Evolutionary conservation across 306 rosid genomes (phyloP).

Genomic region (Arachis stenosperma): DNA sequence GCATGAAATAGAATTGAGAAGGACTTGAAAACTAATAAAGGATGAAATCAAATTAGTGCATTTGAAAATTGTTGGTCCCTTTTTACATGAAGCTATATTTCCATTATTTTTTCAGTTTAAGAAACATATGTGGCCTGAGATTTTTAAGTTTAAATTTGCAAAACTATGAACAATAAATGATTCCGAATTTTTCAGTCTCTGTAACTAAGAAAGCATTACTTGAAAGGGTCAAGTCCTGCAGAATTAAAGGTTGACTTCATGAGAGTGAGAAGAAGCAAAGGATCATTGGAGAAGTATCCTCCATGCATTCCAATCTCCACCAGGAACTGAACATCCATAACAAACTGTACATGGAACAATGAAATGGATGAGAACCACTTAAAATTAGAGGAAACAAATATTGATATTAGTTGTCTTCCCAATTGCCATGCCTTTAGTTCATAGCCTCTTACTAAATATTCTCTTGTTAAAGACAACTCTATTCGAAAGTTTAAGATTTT

Average conservation of each 20-base stretch:
- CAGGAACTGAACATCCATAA: slow-evolving; percentile 74
- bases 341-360: slow-evolving; percentile 50
- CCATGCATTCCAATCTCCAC: slow-evolving; percentile 67
- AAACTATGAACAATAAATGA: not conserved
- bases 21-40: not conserved
- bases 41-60: not conserved
- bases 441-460: slow-evolving; percentile 14
- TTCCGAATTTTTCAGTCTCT: slow-evolving; percentile 10
- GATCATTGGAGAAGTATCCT: slow-evolving; percentile 65
- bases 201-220: slow-evolving; percentile 45
- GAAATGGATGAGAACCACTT: slow-evolving; percentile 28
- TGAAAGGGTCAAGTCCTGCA: slow-evolving; percentile 59
- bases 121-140: slow-evolving; percentile 15
- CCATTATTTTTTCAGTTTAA: not conserved
- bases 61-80: not conserved
- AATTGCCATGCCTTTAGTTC: not conserved
- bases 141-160: slow-evolving; percentile 2
- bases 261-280: slow-evolving; percentile 55
- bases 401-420: not conserved
- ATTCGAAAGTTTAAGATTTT: too few species aligned
- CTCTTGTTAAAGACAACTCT: too few species aligned
- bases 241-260: slow-evolving; percentile 66
- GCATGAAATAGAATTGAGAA: not conserved
- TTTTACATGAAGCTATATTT: not conserved
- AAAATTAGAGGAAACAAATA: slow-evolving; percentile 11